Conservation (phyloP, 495 filamentous ascomycete species). For the Endocarpon pusillum region DNA sequence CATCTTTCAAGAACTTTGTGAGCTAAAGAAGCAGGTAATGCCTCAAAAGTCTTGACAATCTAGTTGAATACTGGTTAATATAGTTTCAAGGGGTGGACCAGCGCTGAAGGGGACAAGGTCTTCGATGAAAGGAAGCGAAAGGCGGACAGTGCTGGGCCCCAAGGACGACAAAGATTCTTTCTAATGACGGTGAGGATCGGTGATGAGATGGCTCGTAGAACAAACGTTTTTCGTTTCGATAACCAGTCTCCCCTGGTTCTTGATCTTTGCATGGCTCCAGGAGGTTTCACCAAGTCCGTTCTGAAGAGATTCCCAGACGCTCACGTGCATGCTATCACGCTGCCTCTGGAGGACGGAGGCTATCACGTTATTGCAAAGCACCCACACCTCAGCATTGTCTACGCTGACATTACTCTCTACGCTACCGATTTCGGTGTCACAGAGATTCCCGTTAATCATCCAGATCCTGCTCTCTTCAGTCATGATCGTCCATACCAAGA, state of each 20-base stretch:
- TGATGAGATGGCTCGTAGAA: constrained; percentile 14
- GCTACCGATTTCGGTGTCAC: constrained; percentile 30
- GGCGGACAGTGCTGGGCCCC: constrained; percentile 16
- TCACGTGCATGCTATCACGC: constrained; percentile 22
- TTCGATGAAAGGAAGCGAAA: constrained; percentile 19
- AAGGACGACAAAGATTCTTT: constrained; percentile 11
- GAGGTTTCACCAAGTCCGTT: constrained; percentile 26
- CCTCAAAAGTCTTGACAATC: too few relatives aligned
- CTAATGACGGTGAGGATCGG: constrained; percentile 20
- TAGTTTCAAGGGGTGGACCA: constrained; percentile 29
- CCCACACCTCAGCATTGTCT: constrained; percentile 11
- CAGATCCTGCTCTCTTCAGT: constrained; percentile 25
- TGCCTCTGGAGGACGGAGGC: constrained; percentile 25
- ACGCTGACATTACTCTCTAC: constrained; percentile 37
- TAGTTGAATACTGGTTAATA: too few relatives aligned
- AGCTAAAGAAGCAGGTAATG: not conserved
- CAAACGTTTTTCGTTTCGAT: constrained; percentile 8
- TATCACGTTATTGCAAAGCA: constrained; percentile 22
- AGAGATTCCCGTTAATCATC: constrained; percentile 24
- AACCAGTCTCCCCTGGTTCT: constrained; percentile 19
- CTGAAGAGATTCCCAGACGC: constrained; percentile 21
- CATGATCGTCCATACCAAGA: constrained; percentile 10
- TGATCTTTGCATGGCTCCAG: constrained; percentile 42
- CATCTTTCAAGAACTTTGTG: not conserved
- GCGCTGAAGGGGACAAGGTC: constrained; percentile 20